Base-by-base conservation (phyloP, 169 alveolate genomes). In the Cryptosporidium sp. region DNA sequence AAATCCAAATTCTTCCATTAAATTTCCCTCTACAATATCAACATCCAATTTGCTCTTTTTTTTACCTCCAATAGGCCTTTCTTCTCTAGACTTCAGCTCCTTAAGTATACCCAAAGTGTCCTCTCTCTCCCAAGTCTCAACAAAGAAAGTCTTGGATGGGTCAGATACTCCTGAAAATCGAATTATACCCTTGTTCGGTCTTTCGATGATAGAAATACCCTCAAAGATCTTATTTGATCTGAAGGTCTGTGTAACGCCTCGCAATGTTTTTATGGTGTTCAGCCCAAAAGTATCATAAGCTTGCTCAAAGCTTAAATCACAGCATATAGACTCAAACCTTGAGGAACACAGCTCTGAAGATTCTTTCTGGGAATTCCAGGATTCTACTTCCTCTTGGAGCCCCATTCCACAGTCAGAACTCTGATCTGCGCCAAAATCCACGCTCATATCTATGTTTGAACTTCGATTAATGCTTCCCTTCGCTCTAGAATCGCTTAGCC, bases 111-210 rank as follows among this genome's bases (percentile, higher is more conserved):
- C 50, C 29, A 26, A 59, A 33, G 43, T 51, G 26, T 74, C 86
- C 10, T 16, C 39, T 16, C 31, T 33, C 10, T 74, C 86, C 86
- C 86, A 74, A 21, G 71, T 26, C 33, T 74, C 59, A n/a, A 59
- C 39, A 55, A 26, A 55, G 29, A 74, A 74, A n/a, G 86, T 58
- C 8, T 58, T 59, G 18, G 71, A 39, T 2, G 61, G 26, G 41
- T 71, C 69, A 14, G 39, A 71, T 14, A 71, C 85, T 16, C 71
- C 71, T 8, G 71, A 65, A 33, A 65, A 65, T 35, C 71, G 71
- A 37, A 65, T 33, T 29, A 65, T 29, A 2, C 31, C 50, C 33
- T 35, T 65, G n/a, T 65, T 10, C 7, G 8, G 7, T 14, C 26
- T 65, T 39, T 35, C 71, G 33, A 65, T 35, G 21, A 51, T 31